Conservation (phyloP, 768 basidiomycete species). For the Fomitopsis pulvina region DNA sequence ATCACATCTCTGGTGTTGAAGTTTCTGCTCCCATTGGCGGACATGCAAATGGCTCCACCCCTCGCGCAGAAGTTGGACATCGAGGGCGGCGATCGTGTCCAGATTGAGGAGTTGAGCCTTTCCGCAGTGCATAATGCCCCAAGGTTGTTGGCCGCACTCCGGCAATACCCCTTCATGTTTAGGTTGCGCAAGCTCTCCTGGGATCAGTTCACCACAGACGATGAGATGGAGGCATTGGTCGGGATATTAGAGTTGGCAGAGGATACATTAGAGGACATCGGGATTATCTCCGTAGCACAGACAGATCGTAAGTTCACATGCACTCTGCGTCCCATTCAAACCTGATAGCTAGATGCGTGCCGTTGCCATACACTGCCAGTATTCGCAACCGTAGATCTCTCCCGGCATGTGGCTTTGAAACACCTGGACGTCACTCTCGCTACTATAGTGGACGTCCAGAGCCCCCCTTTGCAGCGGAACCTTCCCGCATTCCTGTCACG, state of each 20-base stretch:
- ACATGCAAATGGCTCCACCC: neutral
- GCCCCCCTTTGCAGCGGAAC: too few relatives aligned
- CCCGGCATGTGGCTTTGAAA: too few relatives aligned
- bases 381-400: neutral
- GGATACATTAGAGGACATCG: neutral
- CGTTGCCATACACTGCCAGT: too few relatives aligned
- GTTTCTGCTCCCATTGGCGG: neutral
- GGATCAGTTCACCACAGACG: neutral
- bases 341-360: neutral
- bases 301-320: neutral
- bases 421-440: too few relatives aligned
- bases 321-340: neutral
- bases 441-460: too few relatives aligned
- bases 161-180: neutral
- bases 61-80: neutral
- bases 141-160: neutral
- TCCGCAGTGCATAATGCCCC: neutral
- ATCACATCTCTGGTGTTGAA: neutral
- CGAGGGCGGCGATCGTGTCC: neutral
- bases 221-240: neutral
- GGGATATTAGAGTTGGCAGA: neutral
- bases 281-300: neutral
- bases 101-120: neutral
- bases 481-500: too few relatives aligned
- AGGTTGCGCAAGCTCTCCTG: neutral